These are phyloP conservation scores for Pseudomicrostroma phylloplanum DNA, from an alignment of 1,284 basidiomycete genomes.

Conservation along the genomic window DNA sequence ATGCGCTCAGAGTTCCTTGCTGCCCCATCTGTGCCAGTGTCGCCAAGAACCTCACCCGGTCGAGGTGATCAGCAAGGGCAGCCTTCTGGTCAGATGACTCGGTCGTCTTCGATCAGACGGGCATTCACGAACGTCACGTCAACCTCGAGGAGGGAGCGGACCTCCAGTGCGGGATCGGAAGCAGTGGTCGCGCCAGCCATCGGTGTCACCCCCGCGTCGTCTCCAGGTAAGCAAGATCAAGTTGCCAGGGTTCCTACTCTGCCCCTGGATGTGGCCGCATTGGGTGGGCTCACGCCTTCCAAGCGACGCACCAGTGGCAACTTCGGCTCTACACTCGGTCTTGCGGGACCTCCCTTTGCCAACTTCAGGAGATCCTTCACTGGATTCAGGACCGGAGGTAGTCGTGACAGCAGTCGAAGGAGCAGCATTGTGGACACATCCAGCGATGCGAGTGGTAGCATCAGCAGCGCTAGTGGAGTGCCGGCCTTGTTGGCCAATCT, in stretches of 20 bases:
- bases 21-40: not conserved
- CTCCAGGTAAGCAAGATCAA: not conserved
- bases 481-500: too few relatives aligned
- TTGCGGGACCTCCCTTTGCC: not conserved
- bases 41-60: not conserved
- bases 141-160: constrained; percentile 14
- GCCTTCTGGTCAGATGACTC: constrained; percentile 17
- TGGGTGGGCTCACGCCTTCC: not conserved
- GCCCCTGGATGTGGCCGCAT: not conserved
- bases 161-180: constrained; percentile 13
- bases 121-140: constrained; percentile 20
- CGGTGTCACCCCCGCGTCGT: not conserved
- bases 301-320: constrained; percentile 4
- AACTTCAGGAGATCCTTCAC: not conserved
- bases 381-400: not conserved
- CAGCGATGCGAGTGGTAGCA: not conserved
- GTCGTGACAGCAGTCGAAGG: not conserved
- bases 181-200: not conserved
- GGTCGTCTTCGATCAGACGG: constrained; percentile 23
- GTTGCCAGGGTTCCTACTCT: not conserved
- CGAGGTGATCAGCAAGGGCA: not conserved
- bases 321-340: not conserved
- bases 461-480: not conserved
- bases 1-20: not conserved
- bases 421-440: not conserved